Percentiles rank a stretch among this genome's conserved stretches.
phyloP scores from a whole-genome alignment of 176 grass and related monocot species.

The Poa annua region DNA sequence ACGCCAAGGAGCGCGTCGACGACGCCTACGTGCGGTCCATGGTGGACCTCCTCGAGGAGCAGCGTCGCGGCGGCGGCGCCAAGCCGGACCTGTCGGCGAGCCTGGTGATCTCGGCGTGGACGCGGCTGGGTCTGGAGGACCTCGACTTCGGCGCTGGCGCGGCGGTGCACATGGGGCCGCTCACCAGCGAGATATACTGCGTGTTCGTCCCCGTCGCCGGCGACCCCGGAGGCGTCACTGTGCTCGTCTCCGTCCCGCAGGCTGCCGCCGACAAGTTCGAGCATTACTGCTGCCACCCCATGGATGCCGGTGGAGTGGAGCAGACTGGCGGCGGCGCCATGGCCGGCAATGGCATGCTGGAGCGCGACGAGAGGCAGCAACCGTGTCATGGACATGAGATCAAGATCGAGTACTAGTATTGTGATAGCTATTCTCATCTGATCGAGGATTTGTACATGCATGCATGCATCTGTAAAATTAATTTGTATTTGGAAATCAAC shows the following conservation, averaged over 20 bases:
- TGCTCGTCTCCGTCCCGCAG: constrained; percentile 81
- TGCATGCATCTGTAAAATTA: neutral
- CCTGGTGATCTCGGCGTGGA: constrained; percentile 91
- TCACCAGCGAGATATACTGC: constrained; percentile 96
- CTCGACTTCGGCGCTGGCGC: constrained; percentile 78
- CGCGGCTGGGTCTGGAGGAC: constrained; percentile 77
- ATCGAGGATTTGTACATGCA: no score
- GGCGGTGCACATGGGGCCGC: constrained; percentile 79
- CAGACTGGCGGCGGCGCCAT: neutral
- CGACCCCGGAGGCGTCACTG: constrained; percentile 62
- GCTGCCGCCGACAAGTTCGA: constrained; percentile 55
- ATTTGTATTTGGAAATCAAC: neutral
- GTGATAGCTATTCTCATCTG: neutral
- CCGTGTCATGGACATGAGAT: constrained; percentile 10
- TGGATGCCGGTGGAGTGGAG: neutral
- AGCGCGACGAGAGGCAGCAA: constrained; percentile 13
- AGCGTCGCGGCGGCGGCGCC: constrained; percentile 30
- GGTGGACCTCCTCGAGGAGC: constrained; percentile 82
- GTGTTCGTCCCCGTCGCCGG: constrained; percentile 74
- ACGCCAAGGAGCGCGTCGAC: constrained; percentile 69
- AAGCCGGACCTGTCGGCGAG: constrained; percentile 72
- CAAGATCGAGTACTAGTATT: constrained; percentile 19
- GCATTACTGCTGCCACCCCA: constrained; percentile 53
- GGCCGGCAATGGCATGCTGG: constrained; percentile 4
- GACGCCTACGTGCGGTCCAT: constrained; percentile 71